Evolutionary conservation across 2,329 filamentous ascomycete genomes (phyloP).

Genomic region (Xylaria sp.): DNA sequence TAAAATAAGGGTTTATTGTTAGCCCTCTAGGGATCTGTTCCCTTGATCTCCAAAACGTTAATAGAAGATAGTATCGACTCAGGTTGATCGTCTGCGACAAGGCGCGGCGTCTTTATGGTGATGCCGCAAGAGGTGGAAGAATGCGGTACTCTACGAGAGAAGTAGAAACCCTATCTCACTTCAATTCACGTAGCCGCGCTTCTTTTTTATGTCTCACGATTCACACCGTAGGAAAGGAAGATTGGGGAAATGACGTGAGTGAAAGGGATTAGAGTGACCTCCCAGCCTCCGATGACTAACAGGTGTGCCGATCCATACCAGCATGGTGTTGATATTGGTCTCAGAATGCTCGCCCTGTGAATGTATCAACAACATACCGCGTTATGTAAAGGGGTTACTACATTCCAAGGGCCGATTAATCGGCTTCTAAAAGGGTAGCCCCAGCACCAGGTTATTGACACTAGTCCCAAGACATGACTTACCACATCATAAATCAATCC

Average conservation of each 20-base stretch:
- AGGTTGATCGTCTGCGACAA: neutral
- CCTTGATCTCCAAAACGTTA: neutral
- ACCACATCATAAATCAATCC: conserved; percentile 29
- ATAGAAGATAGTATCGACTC: neutral
- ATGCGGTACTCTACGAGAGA: too few relatives aligned
- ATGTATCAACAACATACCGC: neutral
- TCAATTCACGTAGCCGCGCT: neutral
- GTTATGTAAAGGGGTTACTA: conserved; percentile 7
- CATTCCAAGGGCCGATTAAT: conserved; percentile 35
- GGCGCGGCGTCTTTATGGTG: neutral
- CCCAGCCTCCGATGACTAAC: neutral
- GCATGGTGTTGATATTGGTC: conserved; percentile 14
- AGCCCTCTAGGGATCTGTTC: neutral
- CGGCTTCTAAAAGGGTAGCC: neutral
- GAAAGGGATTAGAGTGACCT: neutral
- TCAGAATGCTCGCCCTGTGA: conserved; percentile 2
- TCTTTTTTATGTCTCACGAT: neutral
- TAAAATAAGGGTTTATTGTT: neutral
- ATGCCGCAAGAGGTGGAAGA: neutral
- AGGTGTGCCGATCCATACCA: conserved; percentile 17
- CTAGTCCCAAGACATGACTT: conserved; percentile 35
- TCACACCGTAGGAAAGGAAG: neutral
- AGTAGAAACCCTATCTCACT: too few relatives aligned
- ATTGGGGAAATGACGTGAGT: neutral
- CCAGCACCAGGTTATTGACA: conserved; percentile 1